Evolutionary conservation across 1,139 yeast genomes (phyloP).

Genomic region (Diutina neorugosa): DNA sequence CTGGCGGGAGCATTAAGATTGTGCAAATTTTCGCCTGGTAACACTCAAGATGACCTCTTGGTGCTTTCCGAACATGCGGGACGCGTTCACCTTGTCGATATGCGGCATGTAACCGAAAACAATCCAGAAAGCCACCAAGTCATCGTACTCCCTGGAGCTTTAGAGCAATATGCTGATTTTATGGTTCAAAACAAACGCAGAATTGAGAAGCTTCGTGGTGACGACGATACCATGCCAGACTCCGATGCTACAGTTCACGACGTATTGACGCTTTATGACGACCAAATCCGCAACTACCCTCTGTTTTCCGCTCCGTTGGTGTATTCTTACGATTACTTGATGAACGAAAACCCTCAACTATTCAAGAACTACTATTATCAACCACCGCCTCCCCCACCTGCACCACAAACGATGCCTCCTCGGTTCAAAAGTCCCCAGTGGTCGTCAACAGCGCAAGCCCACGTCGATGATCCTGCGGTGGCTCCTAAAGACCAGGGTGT

Average conservation of each 20-base stretch:
- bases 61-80: slow-evolving; percentile 79
- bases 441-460: slow-evolving; percentile 6
- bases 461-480: background rate
- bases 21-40: slow-evolving; percentile 53
- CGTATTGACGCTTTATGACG: slow-evolving; percentile 10
- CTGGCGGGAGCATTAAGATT: slow-evolving; percentile 52
- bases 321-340: slow-evolving; percentile 27
- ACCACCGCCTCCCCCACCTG: slow-evolving; percentile 12
- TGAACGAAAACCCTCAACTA: slow-evolving; percentile 11
- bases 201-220: slow-evolving; percentile 1
- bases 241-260: slow-evolving; percentile 5
- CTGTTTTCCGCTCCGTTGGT: slow-evolving; percentile 29
- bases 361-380: slow-evolving; percentile 26
- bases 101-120: slow-evolving; percentile 38
- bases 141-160: slow-evolving; percentile 31
- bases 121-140: slow-evolving; percentile 55
- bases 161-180: slow-evolving; percentile 5
- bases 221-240: background rate
- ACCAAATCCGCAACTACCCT: slow-evolving; percentile 7
- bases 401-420: slow-evolving; percentile 11
- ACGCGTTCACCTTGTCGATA: slow-evolving; percentile 71
- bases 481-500: background rate
- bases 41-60: slow-evolving; percentile 55
- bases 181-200: slow-evolving; percentile 1
- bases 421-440: slow-evolving; percentile 17